Evolutionary conservation across 1,139 yeast genomes (phyloP), one percentile per base, ranked within the genome.

Genomic region (Suhomyces wounanorum): DNA sequence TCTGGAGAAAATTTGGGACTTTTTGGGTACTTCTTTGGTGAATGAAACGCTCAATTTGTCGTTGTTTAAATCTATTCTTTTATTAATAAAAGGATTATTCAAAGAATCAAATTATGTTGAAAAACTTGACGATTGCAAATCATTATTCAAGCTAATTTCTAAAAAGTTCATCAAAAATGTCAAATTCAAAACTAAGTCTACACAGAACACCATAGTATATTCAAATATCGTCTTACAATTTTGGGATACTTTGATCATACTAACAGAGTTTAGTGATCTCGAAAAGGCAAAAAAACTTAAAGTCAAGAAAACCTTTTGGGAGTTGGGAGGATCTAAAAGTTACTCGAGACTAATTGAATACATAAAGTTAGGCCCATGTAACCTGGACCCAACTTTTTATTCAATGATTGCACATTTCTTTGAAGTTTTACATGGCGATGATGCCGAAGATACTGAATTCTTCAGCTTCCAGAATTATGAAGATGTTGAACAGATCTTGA

Each of bases 131-230:
- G 67, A 64, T 33, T 44, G 66, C 8, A 68, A 68, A 50, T 52
- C 61, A 14, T 41, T 72, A 5, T 79, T 78, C 68, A 84, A 82
- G 52, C 51, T 68, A 2, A 61, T 80, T 7, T 68, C 81, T 3
- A 84, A 81, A 54, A 72, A 77, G 45, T 68, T 84, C 40, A 59
- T 86, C 41, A 83, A 82, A 60, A 73, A 79, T 1, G 66, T 84
- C 30, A 77, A 81, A 37, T 68, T 83, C 47, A 69, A 73, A 41
- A 61, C 66, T 6, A 54, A 59, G 6, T 53, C 58, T 18, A 55
- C 59, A 8, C 47, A 73, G 0, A 63, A 70, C 40, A 72, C 71
- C 8, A 58, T 80, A 2, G 57, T 79, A 1, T 79, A 78, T 55
- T 72, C 85, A 0, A 59, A 73, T 6, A 57, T 80, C 1, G 67